Conservation (phyloP, 345 rosid genomes). For the Rhodamnia rubescens region DNA sequence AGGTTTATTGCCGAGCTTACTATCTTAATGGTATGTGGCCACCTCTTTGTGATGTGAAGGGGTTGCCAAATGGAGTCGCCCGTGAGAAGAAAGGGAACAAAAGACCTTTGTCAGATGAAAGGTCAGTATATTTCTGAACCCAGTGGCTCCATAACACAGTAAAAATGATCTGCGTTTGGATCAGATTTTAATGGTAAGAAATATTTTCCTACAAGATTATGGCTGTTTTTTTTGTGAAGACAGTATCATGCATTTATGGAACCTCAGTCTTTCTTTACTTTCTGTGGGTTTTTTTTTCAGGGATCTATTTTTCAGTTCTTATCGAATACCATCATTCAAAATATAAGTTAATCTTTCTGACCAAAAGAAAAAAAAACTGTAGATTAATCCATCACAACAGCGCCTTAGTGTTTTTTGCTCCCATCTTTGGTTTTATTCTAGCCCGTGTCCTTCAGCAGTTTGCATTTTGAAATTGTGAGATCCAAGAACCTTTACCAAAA, state of each 20-base stretch:
- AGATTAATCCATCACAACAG: background rate
- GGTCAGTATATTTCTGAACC: slow-evolving; percentile 24
- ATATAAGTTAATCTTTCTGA: background rate
- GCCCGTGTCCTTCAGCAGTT: background rate
- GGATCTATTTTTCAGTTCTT: background rate
- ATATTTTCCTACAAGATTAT: background rate
- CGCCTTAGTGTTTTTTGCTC: background rate
- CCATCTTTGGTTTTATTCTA: background rate
- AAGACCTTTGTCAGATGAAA: slow-evolving; percentile 54
- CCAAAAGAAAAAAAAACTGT: background rate
- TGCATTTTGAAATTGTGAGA: background rate
- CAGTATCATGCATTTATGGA: background rate
- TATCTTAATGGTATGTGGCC: background rate
- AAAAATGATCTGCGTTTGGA: background rate
- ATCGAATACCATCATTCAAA: background rate
- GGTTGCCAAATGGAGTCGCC: slow-evolving; percentile 70
- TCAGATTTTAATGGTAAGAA: background rate
- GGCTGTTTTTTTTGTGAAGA: background rate
- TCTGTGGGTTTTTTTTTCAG: background rate
- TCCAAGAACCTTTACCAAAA: background rate
- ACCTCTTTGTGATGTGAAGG: slow-evolving; percentile 25
- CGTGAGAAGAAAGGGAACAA: slow-evolving; percentile 87
- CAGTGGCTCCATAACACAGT: background rate
- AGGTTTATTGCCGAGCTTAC: background rate
- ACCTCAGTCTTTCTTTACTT: background rate